phyloP scores from a whole-genome alignment of 768 basidiomycete genomes.

The Lyophyllum semitale region DNA sequence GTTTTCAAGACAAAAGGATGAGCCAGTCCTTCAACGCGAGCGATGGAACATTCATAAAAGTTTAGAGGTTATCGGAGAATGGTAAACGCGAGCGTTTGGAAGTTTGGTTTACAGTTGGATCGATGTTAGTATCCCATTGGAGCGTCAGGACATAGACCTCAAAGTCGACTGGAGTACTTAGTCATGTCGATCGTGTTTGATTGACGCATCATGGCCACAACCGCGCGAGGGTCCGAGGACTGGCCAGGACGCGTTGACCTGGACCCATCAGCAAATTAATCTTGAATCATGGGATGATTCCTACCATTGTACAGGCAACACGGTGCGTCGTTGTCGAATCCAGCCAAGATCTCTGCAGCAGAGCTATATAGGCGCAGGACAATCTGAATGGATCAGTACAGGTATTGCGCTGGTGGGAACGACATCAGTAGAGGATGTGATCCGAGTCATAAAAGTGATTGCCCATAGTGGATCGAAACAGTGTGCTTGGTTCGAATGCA shows the following conservation, averaged over 20 bases:
- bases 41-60: conserved; percentile 58
- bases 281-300: conserved; percentile 20
- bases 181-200: conserved; percentile 64
- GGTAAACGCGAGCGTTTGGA: background rate
- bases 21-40: conserved; percentile 58
- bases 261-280: background rate
- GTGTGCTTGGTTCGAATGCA: conserved; percentile 69
- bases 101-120: conserved; percentile 59
- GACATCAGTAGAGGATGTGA: background rate
- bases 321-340: conserved; percentile 68
- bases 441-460: background rate
- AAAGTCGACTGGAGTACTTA: conserved; percentile 58
- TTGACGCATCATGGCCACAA: conserved; percentile 68
- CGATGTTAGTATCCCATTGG: conserved; percentile 48
- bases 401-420: conserved; percentile 52
- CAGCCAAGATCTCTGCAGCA: conserved; percentile 65
- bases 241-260: conserved; percentile 58
- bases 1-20: conserved; percentile 64
- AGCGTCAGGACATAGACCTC: conserved; percentile 60
- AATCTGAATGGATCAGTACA: conserved; percentile 67
- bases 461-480: conserved; percentile 61
- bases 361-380: conserved; percentile 64
- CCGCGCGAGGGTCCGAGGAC: conserved; percentile 59
- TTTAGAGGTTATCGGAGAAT: background rate
- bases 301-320: conserved; percentile 56